phyloP scores from a whole-genome alignment of 352 stramenopile species.

The Phytopythium litorale region DNA sequence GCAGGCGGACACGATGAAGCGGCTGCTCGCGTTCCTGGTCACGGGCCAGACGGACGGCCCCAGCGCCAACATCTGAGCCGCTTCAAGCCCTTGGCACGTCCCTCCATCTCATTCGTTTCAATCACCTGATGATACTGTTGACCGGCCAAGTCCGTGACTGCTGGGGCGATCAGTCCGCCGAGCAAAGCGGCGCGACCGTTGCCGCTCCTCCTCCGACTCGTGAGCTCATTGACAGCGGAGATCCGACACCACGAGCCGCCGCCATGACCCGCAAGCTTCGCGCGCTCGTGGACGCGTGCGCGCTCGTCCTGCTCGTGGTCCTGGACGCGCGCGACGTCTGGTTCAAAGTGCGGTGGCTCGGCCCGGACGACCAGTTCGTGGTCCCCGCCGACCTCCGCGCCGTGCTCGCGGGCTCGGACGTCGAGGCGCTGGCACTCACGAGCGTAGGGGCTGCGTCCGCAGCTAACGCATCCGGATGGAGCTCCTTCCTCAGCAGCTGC shows the following conservation, averaged over 20 bases:
- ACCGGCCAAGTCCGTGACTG: too few relatives aligned
- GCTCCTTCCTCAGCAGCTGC: conserved; percentile 34
- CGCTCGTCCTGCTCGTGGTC: conserved; percentile 31
- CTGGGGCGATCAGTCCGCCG: too few relatives aligned
- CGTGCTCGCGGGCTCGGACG: conserved; percentile 11
- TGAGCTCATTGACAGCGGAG: neutral
- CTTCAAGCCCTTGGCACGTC: neutral
- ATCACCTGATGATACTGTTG: too few relatives aligned
- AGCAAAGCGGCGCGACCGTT: neutral
- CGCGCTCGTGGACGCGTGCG: conserved; percentile 18
- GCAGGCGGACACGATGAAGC: conserved; percentile 28
- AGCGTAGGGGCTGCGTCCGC: neutral
- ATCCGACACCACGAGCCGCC: neutral
- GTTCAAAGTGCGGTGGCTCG: conserved; percentile 57
- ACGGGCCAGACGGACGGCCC: neutral
- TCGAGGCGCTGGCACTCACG: neutral
- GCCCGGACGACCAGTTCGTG: conserved; percentile 35
- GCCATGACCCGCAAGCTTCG: conserved; percentile 27
- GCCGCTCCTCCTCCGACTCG: neutral
- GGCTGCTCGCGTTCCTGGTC: conserved; percentile 23
- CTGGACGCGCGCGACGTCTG: conserved; percentile 42
- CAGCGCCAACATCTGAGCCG: conserved; percentile 4
- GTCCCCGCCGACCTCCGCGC: conserved; percentile 21
- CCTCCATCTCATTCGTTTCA: neutral
- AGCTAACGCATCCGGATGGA: conserved; percentile 29